Evolutionary conservation across 2,329 filamentous ascomycete genomes (phyloP), one percentile per base, ranked within the genome.

Genomic region (Hypomyces rosellus): DNA sequence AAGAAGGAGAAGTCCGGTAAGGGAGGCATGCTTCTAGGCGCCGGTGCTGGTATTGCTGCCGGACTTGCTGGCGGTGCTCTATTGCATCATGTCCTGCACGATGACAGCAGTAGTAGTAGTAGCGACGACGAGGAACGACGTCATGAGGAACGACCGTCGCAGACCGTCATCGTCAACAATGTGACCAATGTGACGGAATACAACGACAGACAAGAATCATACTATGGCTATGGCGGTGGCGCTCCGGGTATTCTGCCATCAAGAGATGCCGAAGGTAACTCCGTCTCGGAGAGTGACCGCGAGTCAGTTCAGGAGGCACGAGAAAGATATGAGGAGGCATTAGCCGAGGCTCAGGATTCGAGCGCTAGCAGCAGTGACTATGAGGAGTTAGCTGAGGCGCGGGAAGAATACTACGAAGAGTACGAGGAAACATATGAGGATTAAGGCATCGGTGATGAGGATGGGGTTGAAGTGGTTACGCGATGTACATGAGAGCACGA

Each of bases 51-150:
- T 65, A 61, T 84, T 16, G 81, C 77, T 1, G 67, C 76, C 12
- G 80, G 80, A 56, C 76, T 74, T 48, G 62, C 80, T 37, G 82
- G 77, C 20, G 81, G 81, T 46, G 82, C 78, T 3, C 59, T 81
- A 42, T 69, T 85, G 48, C 76, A 75, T 40, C 73, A 84, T 59
- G 78, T 76, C 48, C 58, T 82, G 30, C 50, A 62, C 45, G 50
- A 57, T n/a, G 46, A 51, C 39, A 59, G 63, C 45, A 61, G 57
- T 42, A 42, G 50, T 18, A 47, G 48, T 50, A 55, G 57, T 54
- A 52, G 54, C 36, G 49, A 54, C 15, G 50, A 50, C 33, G 52
- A 57, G 16, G 55, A 61, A 5, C 55, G 55, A 44, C 48, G 52
- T 38, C 45, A 52, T 18, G 42, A 48, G 22, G 38, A 41, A 46